Evolutionary conservation across 2,329 filamentous ascomycete species (phyloP), one percentile per base, ranked within the genome.

Genomic region (Hypomyces rosellus): DNA sequence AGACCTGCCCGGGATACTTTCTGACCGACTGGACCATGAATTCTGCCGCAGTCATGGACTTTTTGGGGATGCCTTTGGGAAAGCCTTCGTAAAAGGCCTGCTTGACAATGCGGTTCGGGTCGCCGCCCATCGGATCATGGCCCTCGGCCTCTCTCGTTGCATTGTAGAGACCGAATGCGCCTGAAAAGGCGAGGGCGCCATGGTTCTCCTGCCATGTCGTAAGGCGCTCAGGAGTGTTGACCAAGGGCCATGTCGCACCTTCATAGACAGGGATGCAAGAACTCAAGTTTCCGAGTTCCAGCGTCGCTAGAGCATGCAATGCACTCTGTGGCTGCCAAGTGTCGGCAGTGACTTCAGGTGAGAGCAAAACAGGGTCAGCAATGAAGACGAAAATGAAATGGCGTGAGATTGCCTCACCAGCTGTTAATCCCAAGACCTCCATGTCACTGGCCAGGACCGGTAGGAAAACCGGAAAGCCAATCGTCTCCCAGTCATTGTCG

Each of bases 1-100:
- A 67, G n/a, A 77, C 69, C 57, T 77, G 65, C 20, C 74, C 73
- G 0, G 74, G 75, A 58, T 77, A 74, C 56, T 70, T 73, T 51
- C 67, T 68, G 1, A 76, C 74, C 60, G 68, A 66, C 50, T 73
- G 65, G 34, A 77, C 65, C 70, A 77, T 71, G 59, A 73, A 77
- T 18, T 66, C 65, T 1, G 71, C 73, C 4, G 72, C 71, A 43
- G 61, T 63, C 22, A 65, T 64, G 45, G 69, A 64, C 3, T 68
- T 64, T 18, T 67, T 61, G 6, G 36, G 36, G 3, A 67, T 71
- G n/a, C 61, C 69, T 56, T 71, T 75, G 2, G 74, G 74, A 54
- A 65, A 75, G 6, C 74, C 74, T 49, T 75, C 72, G 5, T 62
- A 54, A 53, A 76, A 74, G 1, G 74, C 74, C 0, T 61, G 59